A percentile compares a stretch with the other conserved stretches of the same genome.
Conservation (phyloP, 78 protist species). For the Pigoraptor vietnamica region DNA sequence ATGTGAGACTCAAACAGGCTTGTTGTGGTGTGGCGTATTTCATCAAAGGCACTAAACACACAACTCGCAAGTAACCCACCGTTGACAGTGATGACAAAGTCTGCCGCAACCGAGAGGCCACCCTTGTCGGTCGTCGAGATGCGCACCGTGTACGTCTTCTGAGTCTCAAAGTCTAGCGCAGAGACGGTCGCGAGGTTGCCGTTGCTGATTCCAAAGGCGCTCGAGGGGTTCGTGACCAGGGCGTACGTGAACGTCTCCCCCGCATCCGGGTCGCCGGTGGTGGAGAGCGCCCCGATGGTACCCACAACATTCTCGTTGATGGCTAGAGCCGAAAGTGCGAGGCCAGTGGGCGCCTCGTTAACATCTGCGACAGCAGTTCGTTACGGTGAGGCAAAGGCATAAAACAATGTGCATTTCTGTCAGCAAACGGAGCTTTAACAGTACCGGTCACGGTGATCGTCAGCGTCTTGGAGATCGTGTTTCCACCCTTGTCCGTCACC, state of each 20-base stretch:
- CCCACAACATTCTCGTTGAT: not conserved
- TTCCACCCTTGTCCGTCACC: not conserved
- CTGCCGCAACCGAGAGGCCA: not conserved
- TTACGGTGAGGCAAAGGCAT: not conserved
- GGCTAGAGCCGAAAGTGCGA: not conserved
- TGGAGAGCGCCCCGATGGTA: not conserved
- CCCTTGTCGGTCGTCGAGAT: not conserved
- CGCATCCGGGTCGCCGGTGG: not conserved
- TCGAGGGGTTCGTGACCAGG: not conserved
- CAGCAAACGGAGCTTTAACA: too few species aligned
- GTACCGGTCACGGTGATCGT: too few species aligned
- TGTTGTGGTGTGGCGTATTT: not conserved
- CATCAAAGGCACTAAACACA: not conserved
- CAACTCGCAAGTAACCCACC: not conserved
- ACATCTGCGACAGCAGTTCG: not conserved
- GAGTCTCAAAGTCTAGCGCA: not conserved
- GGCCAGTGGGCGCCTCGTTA: not conserved
- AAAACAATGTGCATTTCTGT: too few species aligned
- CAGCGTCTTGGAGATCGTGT: not conserved
- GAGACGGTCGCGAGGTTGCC: not conserved
- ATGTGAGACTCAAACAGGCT: not conserved
- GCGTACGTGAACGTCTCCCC: not conserved
- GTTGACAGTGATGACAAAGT: not conserved
- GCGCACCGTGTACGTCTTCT: not conserved
- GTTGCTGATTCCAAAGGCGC: not conserved